Evolutionary conservation across 352 stramenopile species (phyloP).

Genomic region (Plasmopara halstedii): DNA sequence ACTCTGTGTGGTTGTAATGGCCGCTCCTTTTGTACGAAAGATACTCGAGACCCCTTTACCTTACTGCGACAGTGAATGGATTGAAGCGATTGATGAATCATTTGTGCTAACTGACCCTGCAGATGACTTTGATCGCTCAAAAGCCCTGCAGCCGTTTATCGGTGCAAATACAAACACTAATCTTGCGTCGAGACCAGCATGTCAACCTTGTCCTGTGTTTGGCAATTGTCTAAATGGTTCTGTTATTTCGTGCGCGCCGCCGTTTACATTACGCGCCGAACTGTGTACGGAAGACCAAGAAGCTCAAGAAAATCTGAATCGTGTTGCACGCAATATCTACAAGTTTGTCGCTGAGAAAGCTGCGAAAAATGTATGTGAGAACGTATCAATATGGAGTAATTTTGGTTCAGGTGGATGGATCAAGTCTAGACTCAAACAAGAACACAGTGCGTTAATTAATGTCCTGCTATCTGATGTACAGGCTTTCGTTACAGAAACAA

Average conservation of each 20-base stretch:
- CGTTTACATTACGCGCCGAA: slow-evolving; percentile 40
- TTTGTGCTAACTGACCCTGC: slow-evolving; percentile 17
- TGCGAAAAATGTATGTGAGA: slow-evolving; percentile 26
- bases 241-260: slow-evolving; percentile 35
- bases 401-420: slow-evolving; percentile 1
- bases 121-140: slow-evolving; percentile 32
- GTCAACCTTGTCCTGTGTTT: slow-evolving; percentile 53
- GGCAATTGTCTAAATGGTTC: slow-evolving; percentile 46
- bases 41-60: slow-evolving; percentile 28
- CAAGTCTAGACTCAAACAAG: background rate
- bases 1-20: slow-evolving; percentile 36
- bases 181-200: slow-evolving; percentile 7
- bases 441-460: slow-evolving; percentile 22
- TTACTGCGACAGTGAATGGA: slow-evolving; percentile 50
- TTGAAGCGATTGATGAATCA: slow-evolving; percentile 16
- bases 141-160: slow-evolving; percentile 46
- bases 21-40: slow-evolving; percentile 28
- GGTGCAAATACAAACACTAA: slow-evolving; percentile 6
- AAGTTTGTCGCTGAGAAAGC: slow-evolving; percentile 35
- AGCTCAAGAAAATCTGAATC: slow-evolving; percentile 36
- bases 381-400: slow-evolving; percentile 23
- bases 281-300: slow-evolving; percentile 50
- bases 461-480: slow-evolving; percentile 51
- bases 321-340: slow-evolving; percentile 39
- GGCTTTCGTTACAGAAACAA: slow-evolving; percentile 27